Percentiles rank a stretch among this genome's conserved stretches.
Conservation (phyloP, 2,329 filamentous ascomycete genomes). For the Elsinoe fawcettii region DNA sequence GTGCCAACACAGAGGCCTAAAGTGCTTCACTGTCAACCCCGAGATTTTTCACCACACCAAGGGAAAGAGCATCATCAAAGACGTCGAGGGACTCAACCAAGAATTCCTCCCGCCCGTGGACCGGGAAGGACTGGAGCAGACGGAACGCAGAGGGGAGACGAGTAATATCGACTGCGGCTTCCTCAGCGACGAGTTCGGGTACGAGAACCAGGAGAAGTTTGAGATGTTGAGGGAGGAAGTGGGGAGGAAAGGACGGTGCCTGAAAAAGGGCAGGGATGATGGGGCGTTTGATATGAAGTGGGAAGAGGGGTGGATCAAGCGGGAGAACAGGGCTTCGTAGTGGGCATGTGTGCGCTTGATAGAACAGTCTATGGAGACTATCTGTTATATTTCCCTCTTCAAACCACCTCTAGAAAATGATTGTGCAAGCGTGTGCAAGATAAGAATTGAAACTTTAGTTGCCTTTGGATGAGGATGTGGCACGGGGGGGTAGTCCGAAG, state of each 20-base stretch:
- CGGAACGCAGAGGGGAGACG: conserved; percentile 15
- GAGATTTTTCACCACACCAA: conserved; percentile 36
- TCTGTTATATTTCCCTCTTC: neutral
- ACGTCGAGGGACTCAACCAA: conserved; percentile 3
- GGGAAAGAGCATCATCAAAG: conserved; percentile 19
- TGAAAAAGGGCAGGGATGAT: neutral
- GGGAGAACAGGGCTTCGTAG: neutral
- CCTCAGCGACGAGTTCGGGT: conserved; percentile 33
- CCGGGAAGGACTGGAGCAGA: conserved; percentile 9
- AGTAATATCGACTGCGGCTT: conserved; percentile 32
- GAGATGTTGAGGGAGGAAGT: conserved; percentile 32
- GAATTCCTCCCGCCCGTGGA: conserved; percentile 10
- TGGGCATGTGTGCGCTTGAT: neutral
- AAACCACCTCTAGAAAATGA: neutral
- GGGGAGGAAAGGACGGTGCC: conserved; percentile 28
- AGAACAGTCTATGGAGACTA: neutral
- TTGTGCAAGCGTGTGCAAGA: too few relatives aligned
- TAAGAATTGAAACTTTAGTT: too few relatives aligned
- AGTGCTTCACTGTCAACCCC: conserved; percentile 32
- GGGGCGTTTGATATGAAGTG: conserved; percentile 2
- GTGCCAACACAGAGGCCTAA: conserved; percentile 31
- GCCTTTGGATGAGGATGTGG: too few relatives aligned
- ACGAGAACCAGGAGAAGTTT: conserved; percentile 27
- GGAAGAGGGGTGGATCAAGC: neutral
- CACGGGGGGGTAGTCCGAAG: too few relatives aligned